Evolutionary conservation across 306 rosid genomes (phyloP).

Genomic region (Sesbania bispinosa): DNA sequence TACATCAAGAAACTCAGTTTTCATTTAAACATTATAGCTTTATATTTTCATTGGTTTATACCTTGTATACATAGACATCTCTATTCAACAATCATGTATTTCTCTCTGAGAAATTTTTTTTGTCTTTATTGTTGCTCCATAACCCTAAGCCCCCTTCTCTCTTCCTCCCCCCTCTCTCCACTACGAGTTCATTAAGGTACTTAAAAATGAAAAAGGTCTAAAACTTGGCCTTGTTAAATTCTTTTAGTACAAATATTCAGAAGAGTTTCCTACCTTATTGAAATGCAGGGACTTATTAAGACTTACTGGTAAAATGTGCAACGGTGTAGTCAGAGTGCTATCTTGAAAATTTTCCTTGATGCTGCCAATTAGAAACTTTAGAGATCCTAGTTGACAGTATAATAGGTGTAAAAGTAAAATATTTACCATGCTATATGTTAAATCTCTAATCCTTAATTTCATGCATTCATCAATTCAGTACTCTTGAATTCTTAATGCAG

Average conservation of each 20-base stretch:
- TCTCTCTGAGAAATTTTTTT: no score
- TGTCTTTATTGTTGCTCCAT: neutral
- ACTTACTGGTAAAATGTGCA: neutral
- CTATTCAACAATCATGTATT: neutral
- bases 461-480: neutral
- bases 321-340: neutral
- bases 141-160: neutral
- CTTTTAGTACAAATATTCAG: neutral
- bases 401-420: neutral
- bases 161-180: neutral
- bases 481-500: conserved; percentile 44
- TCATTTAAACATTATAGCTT: no score
- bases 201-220: neutral
- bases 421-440: neutral
- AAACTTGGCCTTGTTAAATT: neutral
- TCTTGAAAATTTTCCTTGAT: neutral
- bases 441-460: conserved; percentile 8
- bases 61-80: neutral
- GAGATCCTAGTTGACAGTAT: neutral
- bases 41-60: no score
- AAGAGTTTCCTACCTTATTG: neutral
- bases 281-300: neutral
- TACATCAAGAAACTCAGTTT: no score
- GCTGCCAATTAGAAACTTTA: neutral
- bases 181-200: neutral